phyloP scores from a whole-genome alignment of 441 rosid species.

The Corymbia calophylla region DNA sequence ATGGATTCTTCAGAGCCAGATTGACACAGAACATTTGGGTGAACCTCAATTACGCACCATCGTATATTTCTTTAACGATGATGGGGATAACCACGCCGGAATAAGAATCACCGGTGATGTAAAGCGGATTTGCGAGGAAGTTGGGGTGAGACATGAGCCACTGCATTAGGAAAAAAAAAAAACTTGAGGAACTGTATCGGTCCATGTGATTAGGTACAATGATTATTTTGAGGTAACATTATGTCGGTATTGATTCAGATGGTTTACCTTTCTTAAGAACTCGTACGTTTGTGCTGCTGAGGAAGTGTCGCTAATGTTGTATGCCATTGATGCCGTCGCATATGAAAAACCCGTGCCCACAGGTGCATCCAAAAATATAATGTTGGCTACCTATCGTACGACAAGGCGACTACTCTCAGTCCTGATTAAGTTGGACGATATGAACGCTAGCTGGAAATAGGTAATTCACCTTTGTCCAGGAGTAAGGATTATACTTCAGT shows the following conservation, averaged over 20 bases:
- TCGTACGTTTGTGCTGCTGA: neutral
- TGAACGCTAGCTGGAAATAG: neutral
- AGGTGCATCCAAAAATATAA: slow-evolving; percentile 8
- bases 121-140: slow-evolving; percentile 10
- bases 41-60: neutral
- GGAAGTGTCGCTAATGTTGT: neutral
- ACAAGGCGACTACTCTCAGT: neutral
- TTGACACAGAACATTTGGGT: neutral
- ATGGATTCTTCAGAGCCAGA: neutral
- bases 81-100: slow-evolving; percentile 15
- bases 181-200: neutral
- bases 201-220: neutral
- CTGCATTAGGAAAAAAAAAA: neutral
- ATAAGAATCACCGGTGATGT: slow-evolving; percentile 21
- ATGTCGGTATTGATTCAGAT: neutral
- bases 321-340: neutral
- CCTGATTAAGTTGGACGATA: neutral
- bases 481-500: neutral
- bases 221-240: neutral
- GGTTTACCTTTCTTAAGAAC: slow-evolving; percentile 1
- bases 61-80: slow-evolving; percentile 1
- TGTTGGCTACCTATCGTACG: neutral
- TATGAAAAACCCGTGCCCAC: slow-evolving; percentile 8
- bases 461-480: slow-evolving; percentile 9
- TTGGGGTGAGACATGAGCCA: neutral